Base-by-base conservation (phyloP, 441 rosid genomes). In the Viola pubescens region DNA sequence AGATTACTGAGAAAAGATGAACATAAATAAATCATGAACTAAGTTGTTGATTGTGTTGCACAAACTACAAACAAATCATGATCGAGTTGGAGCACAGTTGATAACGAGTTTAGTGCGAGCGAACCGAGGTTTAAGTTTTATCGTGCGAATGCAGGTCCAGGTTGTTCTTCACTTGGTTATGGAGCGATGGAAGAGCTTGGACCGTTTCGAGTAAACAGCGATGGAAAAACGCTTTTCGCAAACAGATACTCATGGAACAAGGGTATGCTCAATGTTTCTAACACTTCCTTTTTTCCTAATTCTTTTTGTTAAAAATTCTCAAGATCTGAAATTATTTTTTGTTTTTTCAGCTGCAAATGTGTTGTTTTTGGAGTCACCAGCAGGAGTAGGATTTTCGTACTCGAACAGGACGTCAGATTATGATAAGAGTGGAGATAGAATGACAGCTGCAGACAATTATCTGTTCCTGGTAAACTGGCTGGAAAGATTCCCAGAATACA, bases 341-440 rank as follows among this genome's bases (percentile, higher is more conserved):
- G 41, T 16, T 37, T 34, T 5, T 56, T 9, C 62, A 83, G 96
- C 77, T 61, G 87, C 94, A 4, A 88, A 84, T 66, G 82, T 88
- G 8, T 53, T 86, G 71, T 88, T 88, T 71, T 37, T 88, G 42
- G 96, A 88, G 75, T 86, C 94, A 1, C 96, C 96, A 1, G 89
- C 94, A 0, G 94, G 96, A 4, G 87, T 88, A 3, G 96, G 94
- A 4, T 88, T 83, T 76, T 86, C 90, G 0, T 88, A 84, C 73
- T 81, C 94, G 3, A 89, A 89, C 56, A 79, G 66, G 8, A 74
- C 87, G 11, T 70, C 81, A 0, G 88, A 86, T 51, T 72, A 75
- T 11, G 40, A 41, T 1, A 34, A 58, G 5, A 79, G 48, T 39
- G 91, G 96, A 10, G 86, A 86, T 39, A 70, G 73, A 50, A 68